Evolutionary conservation across 257 asterid species (phyloP).

Genomic region (Echites panduratus): DNA sequence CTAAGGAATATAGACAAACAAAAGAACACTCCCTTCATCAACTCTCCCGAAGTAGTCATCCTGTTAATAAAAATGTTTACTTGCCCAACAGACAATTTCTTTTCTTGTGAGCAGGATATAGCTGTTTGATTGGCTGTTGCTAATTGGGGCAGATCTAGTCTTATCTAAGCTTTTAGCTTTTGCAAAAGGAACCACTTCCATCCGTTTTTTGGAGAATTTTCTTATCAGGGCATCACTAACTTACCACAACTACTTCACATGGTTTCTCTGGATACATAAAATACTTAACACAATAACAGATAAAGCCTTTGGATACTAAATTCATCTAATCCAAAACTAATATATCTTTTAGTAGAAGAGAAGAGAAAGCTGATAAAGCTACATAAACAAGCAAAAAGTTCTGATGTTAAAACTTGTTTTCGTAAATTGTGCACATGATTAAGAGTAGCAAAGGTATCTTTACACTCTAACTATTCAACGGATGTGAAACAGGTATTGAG

Average conservation of each 20-base stretch:
- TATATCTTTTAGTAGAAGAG: neutral
- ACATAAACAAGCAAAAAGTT: neutral
- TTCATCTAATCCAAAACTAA: neutral
- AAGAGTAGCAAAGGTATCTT: neutral
- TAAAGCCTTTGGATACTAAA: neutral
- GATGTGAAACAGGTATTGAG: neutral
- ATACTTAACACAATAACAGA: too few species aligned
- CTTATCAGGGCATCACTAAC: neutral
- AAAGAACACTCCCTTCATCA: neutral
- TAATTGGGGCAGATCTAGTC: neutral
- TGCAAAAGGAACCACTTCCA: neutral
- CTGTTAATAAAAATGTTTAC: neutral
- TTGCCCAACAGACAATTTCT: neutral
- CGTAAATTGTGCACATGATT: neutral
- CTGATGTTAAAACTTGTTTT: neutral
- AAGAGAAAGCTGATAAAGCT: neutral
- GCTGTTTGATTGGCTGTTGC: neutral
- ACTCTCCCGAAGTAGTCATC: neutral
- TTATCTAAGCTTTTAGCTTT: neutral
- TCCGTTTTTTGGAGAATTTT: neutral
- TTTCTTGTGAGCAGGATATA: neutral
- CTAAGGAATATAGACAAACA: neutral
- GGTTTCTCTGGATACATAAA: neutral
- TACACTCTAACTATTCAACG: neutral
- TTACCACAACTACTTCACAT: neutral